Base-by-base conservation (phyloP, 1,284 basidiomycete species). In the Leccinum fallax region DNA sequence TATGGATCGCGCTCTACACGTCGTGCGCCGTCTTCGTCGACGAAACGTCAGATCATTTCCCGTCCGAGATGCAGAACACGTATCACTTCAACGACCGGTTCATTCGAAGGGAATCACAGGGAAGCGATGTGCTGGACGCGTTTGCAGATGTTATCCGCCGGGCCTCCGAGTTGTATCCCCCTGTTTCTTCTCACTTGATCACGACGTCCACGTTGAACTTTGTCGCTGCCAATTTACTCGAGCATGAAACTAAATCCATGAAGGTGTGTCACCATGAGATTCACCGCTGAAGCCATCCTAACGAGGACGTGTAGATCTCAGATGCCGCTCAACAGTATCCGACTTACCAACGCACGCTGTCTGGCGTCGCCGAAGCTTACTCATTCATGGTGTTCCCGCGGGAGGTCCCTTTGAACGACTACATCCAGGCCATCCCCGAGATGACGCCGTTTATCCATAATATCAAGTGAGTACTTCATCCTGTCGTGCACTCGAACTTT, bases 1-100 rank as follows among this genome's bases (percentile, higher is more conserved):
- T 62, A 40, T 69, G 71, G 66, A 67, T 71, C 24, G 66, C 67
- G 9, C 65, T 77, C 28, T 72, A 66, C 36, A 71, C 69, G 5
- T 60, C 74, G 2, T 71, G 64, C 48, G 49, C 55, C n/a, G 55
- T 61, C 19, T 69, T 63, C 48, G 24, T 74, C n/a, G 71, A 78
- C 32, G 78, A 78, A 26, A 54, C 57, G 53, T 26, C 64, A 66
- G 19, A 13, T 6, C 43, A 21, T 46, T 46, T 46, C 21, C 21
- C 2, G 11, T 48, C 21, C 7, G 46, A 48, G 21, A 15, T 48
- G 46, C 21, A 48, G n/a, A 48, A 4, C 16, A 24, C 21, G 11
- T 48, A 48, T 48, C 11, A 7, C 46, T 48, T 48, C 21, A 48
- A 48, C 13, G 46, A 48, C 21, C 19, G 46, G 21, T 48, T 48